A percentile compares a stretch with the other conserved stretches of the same genome.
phyloP scores from a whole-genome alignment of 805 yeast species.

The Ogataea pini region DNA sequence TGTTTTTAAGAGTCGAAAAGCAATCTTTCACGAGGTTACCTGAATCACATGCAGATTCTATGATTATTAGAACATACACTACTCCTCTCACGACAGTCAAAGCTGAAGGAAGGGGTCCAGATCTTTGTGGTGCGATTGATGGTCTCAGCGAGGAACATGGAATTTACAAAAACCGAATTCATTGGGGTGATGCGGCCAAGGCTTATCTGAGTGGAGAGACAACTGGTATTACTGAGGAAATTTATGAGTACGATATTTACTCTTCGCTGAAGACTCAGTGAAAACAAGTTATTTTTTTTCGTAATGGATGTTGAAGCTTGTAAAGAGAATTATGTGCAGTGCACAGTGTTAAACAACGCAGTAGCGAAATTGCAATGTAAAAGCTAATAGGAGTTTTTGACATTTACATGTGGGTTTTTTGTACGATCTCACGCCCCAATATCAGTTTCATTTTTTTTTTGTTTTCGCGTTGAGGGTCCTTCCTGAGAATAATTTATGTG shows the following conservation, averaged over 20 bases:
- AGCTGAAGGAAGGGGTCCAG: conserved; percentile 45
- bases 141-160: conserved; percentile 62
- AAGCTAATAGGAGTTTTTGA: too few species aligned
- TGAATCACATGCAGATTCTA: conserved; percentile 44
- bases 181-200: conserved; percentile 70
- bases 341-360: too few species aligned
- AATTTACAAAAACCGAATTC: conserved; percentile 59
- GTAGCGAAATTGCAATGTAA: too few species aligned
- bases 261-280: not conserved
- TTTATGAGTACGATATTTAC: conserved; percentile 25
- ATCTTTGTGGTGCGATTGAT: conserved; percentile 61
- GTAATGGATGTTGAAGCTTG: too few species aligned
- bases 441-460: not conserved
- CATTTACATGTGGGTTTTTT: not conserved
- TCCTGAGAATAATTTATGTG: too few species aligned
- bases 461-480: conserved; percentile 2
- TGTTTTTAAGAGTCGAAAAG: conserved; percentile 60
- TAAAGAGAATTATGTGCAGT: too few species aligned
- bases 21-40: conserved; percentile 59
- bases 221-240: conserved; percentile 34
- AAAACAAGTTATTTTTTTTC: too few species aligned
- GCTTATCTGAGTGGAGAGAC: conserved; percentile 40
- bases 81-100: conserved; percentile 52
- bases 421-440: not conserved
- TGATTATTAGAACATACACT: conserved; percentile 57